A percentile compares a stretch with the other conserved stretches of the same genome.
phyloP scores from a whole-genome alignment of 2,329 filamentous ascomycete genomes.

The Rutstroemia sp. region DNA sequence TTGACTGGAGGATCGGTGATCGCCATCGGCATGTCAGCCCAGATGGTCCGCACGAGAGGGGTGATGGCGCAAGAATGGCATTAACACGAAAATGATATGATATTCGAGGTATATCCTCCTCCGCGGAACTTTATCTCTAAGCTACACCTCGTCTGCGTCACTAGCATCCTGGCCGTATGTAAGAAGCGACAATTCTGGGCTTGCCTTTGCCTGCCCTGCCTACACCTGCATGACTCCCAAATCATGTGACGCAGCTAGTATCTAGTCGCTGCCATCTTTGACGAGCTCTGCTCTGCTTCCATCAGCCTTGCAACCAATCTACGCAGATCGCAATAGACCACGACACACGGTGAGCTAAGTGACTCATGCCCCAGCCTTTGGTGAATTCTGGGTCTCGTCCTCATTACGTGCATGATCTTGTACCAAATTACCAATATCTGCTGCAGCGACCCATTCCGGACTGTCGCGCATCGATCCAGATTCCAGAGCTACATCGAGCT shows the following conservation, averaged over 20 bases:
- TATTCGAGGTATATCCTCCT: too few relatives aligned
- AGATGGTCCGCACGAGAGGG: neutral
- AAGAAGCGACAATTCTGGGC: neutral
- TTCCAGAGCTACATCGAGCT: neutral
- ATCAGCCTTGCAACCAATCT: neutral
- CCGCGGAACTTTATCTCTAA: too few relatives aligned
- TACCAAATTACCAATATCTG: neutral
- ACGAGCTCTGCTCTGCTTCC: neutral
- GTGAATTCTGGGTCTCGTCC: neutral
- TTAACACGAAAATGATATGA: neutral
- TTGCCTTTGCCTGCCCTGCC: too few relatives aligned
- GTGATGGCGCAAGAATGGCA: neutral
- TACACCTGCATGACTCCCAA: neutral
- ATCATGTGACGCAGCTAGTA: neutral
- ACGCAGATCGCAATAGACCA: neutral
- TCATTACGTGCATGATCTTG: neutral
- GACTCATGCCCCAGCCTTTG: neutral
- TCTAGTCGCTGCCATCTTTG: neutral
- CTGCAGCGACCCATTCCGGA: neutral
- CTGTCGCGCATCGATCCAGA: neutral
- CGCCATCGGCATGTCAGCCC: neutral
- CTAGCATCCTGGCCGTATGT: too few relatives aligned
- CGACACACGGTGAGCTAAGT: neutral
- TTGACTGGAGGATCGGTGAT: neutral
- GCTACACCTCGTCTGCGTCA: too few relatives aligned